Evolutionary conservation across 2,329 filamentous ascomycete genomes (phyloP).

Genomic region (Colletotrichum sp.): DNA sequence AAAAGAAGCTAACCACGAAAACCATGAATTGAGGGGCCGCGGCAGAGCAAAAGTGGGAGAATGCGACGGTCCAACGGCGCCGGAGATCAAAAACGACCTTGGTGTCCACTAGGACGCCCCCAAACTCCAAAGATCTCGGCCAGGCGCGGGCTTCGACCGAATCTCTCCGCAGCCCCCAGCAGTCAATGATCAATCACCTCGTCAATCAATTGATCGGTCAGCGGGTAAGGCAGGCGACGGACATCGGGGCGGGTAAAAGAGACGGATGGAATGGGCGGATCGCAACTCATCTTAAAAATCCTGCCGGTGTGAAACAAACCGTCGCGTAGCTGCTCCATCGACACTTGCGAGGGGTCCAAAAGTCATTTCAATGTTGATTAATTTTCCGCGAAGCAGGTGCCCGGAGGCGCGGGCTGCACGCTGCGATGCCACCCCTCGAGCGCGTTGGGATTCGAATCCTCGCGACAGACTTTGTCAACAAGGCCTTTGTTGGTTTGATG

Average conservation of each 20-base stretch:
- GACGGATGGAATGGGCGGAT: constrained; percentile 3
- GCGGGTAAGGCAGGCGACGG: neutral
- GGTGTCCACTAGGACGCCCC: neutral
- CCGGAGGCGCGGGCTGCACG: neutral
- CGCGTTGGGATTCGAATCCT: neutral
- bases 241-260: neutral
- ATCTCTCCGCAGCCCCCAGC: neutral
- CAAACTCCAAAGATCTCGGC: neutral
- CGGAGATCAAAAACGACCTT: neutral
- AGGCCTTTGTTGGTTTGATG: neutral
- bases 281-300: constrained; percentile 16
- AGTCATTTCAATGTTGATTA: constrained; percentile 8
- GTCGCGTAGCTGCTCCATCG: constrained; percentile 2
- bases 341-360: neutral
- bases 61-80: neutral
- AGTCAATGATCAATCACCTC: neutral
- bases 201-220: neutral
- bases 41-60: neutral
- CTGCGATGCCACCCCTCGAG: neutral
- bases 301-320: constrained; percentile 17
- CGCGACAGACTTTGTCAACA: neutral
- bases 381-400: neutral
- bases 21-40: neutral
- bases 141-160: constrained; percentile 6
- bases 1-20: neutral